Base-by-base conservation (phyloP, 805 yeast genomes). In the Jamesozyma piceae region DNA sequence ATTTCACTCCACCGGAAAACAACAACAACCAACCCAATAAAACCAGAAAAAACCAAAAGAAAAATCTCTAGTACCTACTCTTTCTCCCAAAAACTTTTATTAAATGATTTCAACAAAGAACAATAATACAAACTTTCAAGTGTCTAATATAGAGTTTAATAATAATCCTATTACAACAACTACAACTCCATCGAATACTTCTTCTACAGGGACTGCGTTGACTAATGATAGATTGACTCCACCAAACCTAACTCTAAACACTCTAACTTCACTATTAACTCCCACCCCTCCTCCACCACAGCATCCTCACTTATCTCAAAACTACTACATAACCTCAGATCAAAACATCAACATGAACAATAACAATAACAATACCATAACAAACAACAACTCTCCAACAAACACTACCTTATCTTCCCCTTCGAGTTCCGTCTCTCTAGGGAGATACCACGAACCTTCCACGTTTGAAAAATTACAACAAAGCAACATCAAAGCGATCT, bases 381-480 rank as follows among this genome's bases (percentile, higher is more conserved):
- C 15, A 4, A 37, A 17, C 32, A 24, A 36, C 24, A 26, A 26
- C 14, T n/a, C 30, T 20, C 39, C 28, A 29, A 38, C 37, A 18
- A 22, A 35, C 32, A 27, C 43, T n/a, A 33, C 37, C 17, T 27
- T 31, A 4, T 40, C 41, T 26, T 39, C 37, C 18, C 31, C 37
- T 8, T 41, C 42, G 14, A 34, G 35, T 17, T 30, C 42, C 8
- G 21, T 37, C 4, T 48, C 46, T 1, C 28, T 48, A 20, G 42
- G 41, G 15, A 43, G 35, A 37, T 48, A 45, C 36, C 51, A 48
- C 32, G 45, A 45, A 39, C 44, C 49, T 13, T 38, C 45, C 2
- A 32, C 47, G 9, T 14, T 31, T 8, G 48, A 48, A 35, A 48
- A 44, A 21, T 34, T 42, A 24, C 37, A 42, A 14, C 33, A 28